These are phyloP conservation scores for Paralagenidium karlingii DNA, from an alignment of 352 stramenopile genomes.

Conservation along the genomic window DNA sequence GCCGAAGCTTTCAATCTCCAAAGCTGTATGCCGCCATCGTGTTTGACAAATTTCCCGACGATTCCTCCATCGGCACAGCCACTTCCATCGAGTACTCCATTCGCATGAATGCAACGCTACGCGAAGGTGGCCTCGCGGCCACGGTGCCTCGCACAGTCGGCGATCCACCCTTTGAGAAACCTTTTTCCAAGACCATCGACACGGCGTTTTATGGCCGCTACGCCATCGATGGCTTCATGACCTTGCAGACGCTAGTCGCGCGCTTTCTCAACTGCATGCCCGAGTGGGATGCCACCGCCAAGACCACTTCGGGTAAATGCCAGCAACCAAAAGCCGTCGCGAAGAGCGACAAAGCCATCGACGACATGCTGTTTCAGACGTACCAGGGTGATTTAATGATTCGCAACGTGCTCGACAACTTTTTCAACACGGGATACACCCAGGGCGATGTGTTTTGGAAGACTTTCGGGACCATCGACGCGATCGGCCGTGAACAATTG, in stretches of 20 bases:
- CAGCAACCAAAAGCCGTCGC: slow-evolving; percentile 22
- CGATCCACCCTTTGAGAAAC: slow-evolving; percentile 9
- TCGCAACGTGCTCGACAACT: slow-evolving; percentile 1
- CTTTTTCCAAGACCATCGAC: slow-evolving; percentile 10
- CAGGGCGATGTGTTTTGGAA: too few relatives aligned
- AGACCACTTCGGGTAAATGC: slow-evolving; percentile 27
- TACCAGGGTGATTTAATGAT: slow-evolving; percentile 35
- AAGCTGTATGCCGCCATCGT: slow-evolving; percentile 49
- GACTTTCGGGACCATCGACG: too few relatives aligned
- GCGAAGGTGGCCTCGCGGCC: slow-evolving; percentile 6
- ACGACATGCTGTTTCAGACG: slow-evolving; percentile 16
- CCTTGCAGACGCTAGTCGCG: slow-evolving; percentile 22
- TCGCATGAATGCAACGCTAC: slow-evolving; percentile 27
- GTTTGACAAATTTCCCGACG: slow-evolving; percentile 24
- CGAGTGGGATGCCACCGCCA: slow-evolving; percentile 14
- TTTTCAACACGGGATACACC: not conserved
- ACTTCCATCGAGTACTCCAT: slow-evolving; percentile 32
- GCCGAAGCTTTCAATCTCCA: slow-evolving; percentile 18
- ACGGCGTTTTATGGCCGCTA: slow-evolving; percentile 13
- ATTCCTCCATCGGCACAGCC: slow-evolving; percentile 16
- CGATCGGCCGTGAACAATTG: slow-evolving; percentile 21
- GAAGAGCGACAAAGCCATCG: slow-evolving; percentile 12
- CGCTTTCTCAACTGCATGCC: slow-evolving; percentile 20
- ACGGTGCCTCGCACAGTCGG: slow-evolving; percentile 12
- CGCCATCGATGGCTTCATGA: slow-evolving; percentile 13